Conservation (phyloP, 768 basidiomycete species). For the Amanita molliuscula region DNA sequence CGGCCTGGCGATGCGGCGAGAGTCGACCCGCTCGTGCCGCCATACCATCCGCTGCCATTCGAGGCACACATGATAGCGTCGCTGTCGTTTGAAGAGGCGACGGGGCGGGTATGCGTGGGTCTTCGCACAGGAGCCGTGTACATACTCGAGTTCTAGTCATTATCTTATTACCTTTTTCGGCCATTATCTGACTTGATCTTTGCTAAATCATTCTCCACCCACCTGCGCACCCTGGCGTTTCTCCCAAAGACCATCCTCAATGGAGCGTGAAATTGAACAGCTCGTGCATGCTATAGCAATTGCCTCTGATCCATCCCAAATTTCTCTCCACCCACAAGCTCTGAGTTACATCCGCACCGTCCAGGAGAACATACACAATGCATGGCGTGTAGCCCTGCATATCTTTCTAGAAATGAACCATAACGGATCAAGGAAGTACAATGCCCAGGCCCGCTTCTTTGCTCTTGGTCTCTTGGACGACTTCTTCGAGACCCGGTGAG, state of each 20-base stretch:
- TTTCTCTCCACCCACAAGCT: conserved; percentile 72
- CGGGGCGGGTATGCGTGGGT: conserved; percentile 39
- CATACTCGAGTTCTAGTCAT: conserved; percentile 27
- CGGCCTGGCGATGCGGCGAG: conserved; percentile 14
- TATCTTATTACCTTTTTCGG: conserved; percentile 3
- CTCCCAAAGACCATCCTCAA: conserved; percentile 15
- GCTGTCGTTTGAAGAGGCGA: conserved; percentile 46
- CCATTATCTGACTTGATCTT: conserved; percentile 6
- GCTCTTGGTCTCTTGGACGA: conserved; percentile 74
- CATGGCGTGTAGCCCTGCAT: conserved; percentile 74
- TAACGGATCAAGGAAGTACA: conserved; percentile 58
- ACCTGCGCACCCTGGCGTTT: conserved; percentile 1
- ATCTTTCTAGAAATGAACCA: conserved; percentile 57
- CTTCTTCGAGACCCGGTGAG: conserved; percentile 76
- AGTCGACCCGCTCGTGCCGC: conserved; percentile 31
- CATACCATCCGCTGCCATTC: conserved; percentile 41
- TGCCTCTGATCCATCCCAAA: conserved; percentile 72
- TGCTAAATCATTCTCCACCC: not conserved
- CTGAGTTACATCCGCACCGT: conserved; percentile 72
- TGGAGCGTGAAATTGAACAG: conserved; percentile 71
- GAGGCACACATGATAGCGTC: conserved; percentile 32
- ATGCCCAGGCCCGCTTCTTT: conserved; percentile 68
- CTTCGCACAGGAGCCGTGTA: conserved; percentile 45
- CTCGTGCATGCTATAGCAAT: conserved; percentile 80
- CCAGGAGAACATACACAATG: conserved; percentile 62